These are phyloP conservation scores for Allium cepa DNA, from an alignment of 106 monocot species.

Conservation along the genomic window DNA sequence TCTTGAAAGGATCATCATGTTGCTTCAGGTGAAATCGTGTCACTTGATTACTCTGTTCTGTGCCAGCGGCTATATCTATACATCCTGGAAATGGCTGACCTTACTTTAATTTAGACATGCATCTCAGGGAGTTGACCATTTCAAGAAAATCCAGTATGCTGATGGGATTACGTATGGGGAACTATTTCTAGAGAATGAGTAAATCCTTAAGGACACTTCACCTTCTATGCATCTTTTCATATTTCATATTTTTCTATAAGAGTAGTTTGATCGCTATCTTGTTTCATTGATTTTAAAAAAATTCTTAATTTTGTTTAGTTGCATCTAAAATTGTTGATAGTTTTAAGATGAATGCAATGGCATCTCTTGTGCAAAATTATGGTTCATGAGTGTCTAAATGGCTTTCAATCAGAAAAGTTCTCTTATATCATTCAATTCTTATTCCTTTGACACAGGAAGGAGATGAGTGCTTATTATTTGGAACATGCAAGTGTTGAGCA, in stretches of 20 bases:
- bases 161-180: constrained; percentile 97
- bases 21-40: constrained; percentile 62
- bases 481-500: constrained; percentile 74
- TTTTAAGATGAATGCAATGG: too few relatives aligned
- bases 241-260: too few relatives aligned
- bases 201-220: constrained; percentile 3
- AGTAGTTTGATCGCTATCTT: too few relatives aligned
- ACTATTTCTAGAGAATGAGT: constrained; percentile 95
- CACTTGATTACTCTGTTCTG: background rate
- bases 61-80: too few relatives aligned
- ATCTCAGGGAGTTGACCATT: constrained; percentile 95
- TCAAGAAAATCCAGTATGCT: constrained; percentile 91
- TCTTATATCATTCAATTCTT: too few relatives aligned
- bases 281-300: too few relatives aligned
- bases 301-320: too few relatives aligned
- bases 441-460: constrained; percentile 47
- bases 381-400: too few relatives aligned
- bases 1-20: constrained; percentile 91
- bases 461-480: constrained; percentile 96
- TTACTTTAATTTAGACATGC: constrained; percentile 28
- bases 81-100: constrained; percentile 19
- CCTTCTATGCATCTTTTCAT: background rate
- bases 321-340: too few relatives aligned
- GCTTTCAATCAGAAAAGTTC: too few relatives aligned
- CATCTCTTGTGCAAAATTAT: too few relatives aligned